Base-by-base conservation (phyloP, 768 basidiomycete genomes). In the Gymnopilus dilepis region DNA sequence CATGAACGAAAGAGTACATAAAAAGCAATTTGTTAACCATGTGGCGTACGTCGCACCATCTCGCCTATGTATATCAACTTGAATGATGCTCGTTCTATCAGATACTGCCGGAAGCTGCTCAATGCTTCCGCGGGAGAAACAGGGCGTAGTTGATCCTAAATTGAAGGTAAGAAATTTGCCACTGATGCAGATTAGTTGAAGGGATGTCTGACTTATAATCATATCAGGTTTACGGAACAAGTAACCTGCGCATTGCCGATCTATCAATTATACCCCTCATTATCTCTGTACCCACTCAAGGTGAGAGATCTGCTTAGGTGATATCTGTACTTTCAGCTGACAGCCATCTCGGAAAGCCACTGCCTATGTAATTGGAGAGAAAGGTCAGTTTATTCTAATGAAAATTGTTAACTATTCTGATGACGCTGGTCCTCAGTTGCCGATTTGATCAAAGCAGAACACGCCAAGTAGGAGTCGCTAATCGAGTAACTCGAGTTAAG, bases 191-290 rank as follows among this genome's bases (percentile, higher is more conserved):
- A n/a, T n/a, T n/a, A n/a, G n/a, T n/a, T n/a, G n/a, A n/a, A n/a
- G n/a, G n/a, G n/a, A n/a, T n/a, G n/a, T n/a, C n/a, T n/a, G n/a
- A n/a, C n/a, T 30, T 33, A 15, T 12, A 50, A 50, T 28, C 6
- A 17, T 54, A 41, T 22, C 42, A 81, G 79, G 85, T 87, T 0
- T 86, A 86, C 61, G 85, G 84, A 0, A 85, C 85, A 4, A 75
- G 69, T 43, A 86, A 86, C 61, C 58, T 87, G 19, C 78, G 86
- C 8, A 78, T 87, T 5, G 82, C 77, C 15, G 84, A 86, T 65
- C 51, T 85, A 21, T 84, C 83, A 1, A 73, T 86, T 51, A 68
- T 84, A 15, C 85, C 86, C 0, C 67, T 85, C 48, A 84, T 83
- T 47, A 72, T 86, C 52, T 76, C 76, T 2, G 75, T 78, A 6